Base-by-base conservation (phyloP, 179 eudicot genomes). In the Spinacia oleracea region DNA sequence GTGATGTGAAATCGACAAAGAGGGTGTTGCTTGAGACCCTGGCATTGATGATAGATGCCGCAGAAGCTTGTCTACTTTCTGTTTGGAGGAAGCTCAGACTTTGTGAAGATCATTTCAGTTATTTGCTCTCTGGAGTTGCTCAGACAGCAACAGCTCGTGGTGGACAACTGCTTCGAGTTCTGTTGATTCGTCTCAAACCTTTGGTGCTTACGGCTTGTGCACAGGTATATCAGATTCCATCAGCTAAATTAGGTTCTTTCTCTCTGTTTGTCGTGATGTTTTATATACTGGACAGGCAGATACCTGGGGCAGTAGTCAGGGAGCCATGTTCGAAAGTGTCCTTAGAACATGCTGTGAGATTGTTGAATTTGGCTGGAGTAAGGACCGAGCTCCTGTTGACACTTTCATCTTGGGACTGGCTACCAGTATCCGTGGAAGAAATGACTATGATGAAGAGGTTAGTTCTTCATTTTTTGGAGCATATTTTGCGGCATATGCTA, bases 391-490 rank as follows among this genome's bases (percentile, higher is more conserved):
- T 65, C 93, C 97, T 31, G 90, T 96, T 78, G 98, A 94, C 83
- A 90, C 98, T 63, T 96, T 96, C 82, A 90, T 96, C 29, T 81
- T 86, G 93, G 98, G 98, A 78, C 86, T 96, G 74, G 90, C 99
- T 53, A 86, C 91, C 59, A 85, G 87, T 84, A 85, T 96, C 79
- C 96, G 98, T 79, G 98, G 90, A 77, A 82, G 94, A 82, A 92
- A 88, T 87, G 97, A 94, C 82, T 89, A 89, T 74, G 96, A 92
- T 63, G 96, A 94, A 69, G 91, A 92, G 98, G 99, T 96, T 72
- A 81, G 93, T 74, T n/a, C 14, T 51, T 29, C 62, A 25, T n/a
- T 60, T 25, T 53, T 48, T 50, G 45, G 27, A 62, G 45, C 69
- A 48, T 78, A 42, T 23, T 34, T 43, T 34, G 40, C 8, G 46